A percentile compares a stretch with the other conserved stretches of the same genome.
phyloP scores from a whole-genome alignment of 208 protist genomes.

The Trypanosoma conorhini region DNA sequence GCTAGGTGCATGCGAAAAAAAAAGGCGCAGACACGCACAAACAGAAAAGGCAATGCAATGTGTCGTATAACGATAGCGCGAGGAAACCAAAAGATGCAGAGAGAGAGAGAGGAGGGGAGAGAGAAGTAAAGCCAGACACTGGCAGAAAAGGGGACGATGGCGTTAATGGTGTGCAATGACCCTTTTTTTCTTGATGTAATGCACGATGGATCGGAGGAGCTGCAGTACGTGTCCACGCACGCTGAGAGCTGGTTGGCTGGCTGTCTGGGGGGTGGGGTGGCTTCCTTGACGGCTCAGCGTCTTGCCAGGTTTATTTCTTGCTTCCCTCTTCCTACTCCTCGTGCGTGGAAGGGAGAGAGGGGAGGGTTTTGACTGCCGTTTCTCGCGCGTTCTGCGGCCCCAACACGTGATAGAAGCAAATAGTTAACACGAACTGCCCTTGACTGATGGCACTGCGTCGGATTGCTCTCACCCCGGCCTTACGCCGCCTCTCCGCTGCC shows the following conservation, averaged over 20 bases:
- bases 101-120: background rate
- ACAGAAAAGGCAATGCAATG: background rate
- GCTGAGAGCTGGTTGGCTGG: background rate
- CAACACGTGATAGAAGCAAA: background rate
- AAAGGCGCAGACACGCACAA: too few species aligned
- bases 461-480: background rate
- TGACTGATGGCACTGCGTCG: conserved; percentile 14
- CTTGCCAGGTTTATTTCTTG: conserved; percentile 10
- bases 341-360: background rate
- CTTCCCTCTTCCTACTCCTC: background rate
- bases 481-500: background rate
- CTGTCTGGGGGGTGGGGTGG: too few species aligned
- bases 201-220: too few species aligned
- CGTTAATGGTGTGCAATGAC: background rate
- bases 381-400: too few species aligned
- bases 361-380: background rate
- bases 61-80: background rate
- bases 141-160: background rate
- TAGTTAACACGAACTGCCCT: conserved; percentile 6
- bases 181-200: background rate
- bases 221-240: too few species aligned
- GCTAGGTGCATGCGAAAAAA: background rate
- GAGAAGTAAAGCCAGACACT: too few species aligned
- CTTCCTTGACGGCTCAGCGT: conserved; percentile 15
- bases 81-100: background rate